phyloP scores from a whole-genome alignment of 176 grass and related monocot genomes.

The Canna indica region DNA sequence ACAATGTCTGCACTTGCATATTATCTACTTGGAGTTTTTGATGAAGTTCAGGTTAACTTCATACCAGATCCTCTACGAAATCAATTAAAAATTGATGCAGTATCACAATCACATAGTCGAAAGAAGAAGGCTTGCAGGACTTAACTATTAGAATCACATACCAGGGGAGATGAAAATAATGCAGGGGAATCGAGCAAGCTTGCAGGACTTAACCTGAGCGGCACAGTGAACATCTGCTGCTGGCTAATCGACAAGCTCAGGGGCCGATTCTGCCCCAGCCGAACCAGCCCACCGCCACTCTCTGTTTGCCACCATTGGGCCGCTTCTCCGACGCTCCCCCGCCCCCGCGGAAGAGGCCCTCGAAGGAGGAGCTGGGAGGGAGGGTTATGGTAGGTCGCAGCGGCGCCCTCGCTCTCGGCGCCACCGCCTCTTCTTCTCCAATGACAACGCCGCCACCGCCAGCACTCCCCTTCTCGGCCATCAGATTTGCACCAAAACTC shows the following conservation, averaged over 20 bases:
- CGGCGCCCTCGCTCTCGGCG: too few species aligned
- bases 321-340: slow-evolving; percentile 1
- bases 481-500: slow-evolving; percentile 1
- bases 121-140: too few species aligned
- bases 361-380: slow-evolving; percentile 27
- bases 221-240: slow-evolving; percentile 33
- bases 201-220: slow-evolving; percentile 31
- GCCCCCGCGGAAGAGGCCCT: slow-evolving; percentile 25
- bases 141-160: background rate
- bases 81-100: too few species aligned
- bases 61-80: too few species aligned
- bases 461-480: background rate
- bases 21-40: too few species aligned
- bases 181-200: slow-evolving; percentile 32
- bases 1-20: too few species aligned
- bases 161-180: slow-evolving; percentile 29
- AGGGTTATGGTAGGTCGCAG: slow-evolving; percentile 30
- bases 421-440: background rate
- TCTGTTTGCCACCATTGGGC: background rate
- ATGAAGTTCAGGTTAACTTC: too few species aligned
- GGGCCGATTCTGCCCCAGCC: slow-evolving; percentile 8
- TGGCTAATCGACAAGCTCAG: slow-evolving; percentile 7
- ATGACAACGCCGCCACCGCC: background rate
- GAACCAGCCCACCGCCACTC: background rate
- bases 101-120: too few species aligned